These are phyloP conservation scores for Coemansia sp. DNA, from an alignment of 192 early-diverging fungal genomes.

Conservation along the genomic window DNA sequence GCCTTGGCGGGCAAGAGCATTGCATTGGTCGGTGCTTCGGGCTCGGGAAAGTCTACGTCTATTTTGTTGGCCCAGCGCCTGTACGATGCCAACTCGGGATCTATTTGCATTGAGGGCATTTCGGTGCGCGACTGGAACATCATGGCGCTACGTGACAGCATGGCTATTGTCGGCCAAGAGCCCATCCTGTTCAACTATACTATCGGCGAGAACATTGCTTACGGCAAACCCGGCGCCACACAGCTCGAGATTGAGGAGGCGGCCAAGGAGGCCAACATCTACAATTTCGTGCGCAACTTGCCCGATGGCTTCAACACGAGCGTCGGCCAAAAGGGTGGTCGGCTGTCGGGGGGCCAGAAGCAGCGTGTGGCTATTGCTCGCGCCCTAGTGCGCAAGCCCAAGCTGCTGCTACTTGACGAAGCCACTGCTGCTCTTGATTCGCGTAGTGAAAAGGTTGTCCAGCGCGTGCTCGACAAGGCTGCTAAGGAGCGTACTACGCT, in stretches of 20 bases:
- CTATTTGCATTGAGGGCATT: slow-evolving; percentile 40
- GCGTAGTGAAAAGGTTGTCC: slow-evolving; percentile 73
- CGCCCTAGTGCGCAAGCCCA: slow-evolving; percentile 62
- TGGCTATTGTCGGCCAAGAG: slow-evolving; percentile 62
- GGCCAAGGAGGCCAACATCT: slow-evolving; percentile 57
- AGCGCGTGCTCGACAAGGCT: slow-evolving; percentile 67
- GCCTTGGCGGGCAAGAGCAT: slow-evolving; percentile 65
- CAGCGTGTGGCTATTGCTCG: slow-evolving; percentile 66
- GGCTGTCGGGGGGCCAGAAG: slow-evolving; percentile 17
- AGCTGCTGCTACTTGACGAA: slow-evolving; percentile 76
- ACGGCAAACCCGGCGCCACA: slow-evolving; percentile 54
- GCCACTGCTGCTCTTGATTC: slow-evolving; percentile 78
- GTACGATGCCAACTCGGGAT: slow-evolving; percentile 55
- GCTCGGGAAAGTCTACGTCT: slow-evolving; percentile 66
- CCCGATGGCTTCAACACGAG: slow-evolving; percentile 60
- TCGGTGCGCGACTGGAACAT: slow-evolving; percentile 53
- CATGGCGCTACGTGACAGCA: slow-evolving; percentile 40
- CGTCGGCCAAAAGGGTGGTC: slow-evolving; percentile 63
- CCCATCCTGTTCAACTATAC: slow-evolving; percentile 62
- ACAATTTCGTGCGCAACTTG: slow-evolving; percentile 55
- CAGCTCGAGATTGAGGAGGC: slow-evolving; percentile 14
- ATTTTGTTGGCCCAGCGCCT: slow-evolving; percentile 62
- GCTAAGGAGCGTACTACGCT: slow-evolving; percentile 72
- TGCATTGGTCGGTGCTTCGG: slow-evolving; percentile 76
- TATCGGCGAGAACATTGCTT: slow-evolving; percentile 60